These are phyloP conservation scores for Ogataea naganishii DNA, from an alignment of 805 yeast genomes.

Conservation along the genomic window DNA sequence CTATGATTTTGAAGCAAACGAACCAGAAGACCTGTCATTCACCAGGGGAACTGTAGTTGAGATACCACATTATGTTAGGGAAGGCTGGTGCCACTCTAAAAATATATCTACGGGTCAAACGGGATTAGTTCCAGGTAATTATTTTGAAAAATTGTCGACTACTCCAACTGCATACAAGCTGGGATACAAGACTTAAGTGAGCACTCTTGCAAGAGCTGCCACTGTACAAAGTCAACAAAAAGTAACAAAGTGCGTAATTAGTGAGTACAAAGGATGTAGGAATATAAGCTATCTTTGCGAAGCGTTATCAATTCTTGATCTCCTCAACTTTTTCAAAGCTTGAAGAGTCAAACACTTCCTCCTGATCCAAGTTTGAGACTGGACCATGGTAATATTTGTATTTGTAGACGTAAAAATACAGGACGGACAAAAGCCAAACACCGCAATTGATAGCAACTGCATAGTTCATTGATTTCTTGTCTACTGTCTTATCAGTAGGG, in stretches of 20 bases:
- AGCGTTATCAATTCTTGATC: not conserved
- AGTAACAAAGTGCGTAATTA: too few species aligned
- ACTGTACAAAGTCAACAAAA: too few species aligned
- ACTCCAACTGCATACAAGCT: slow-evolving; percentile 4
- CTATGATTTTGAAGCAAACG: slow-evolving; percentile 28
- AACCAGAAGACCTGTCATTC: slow-evolving; percentile 34
- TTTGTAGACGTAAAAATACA: slow-evolving; percentile 44
- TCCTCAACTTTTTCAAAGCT: not conserved
- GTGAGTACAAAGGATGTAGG: too few species aligned
- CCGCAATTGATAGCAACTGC: slow-evolving; percentile 57
- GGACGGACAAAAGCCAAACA: slow-evolving; percentile 42
- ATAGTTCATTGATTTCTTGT: slow-evolving; percentile 53
- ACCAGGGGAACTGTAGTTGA: slow-evolving; percentile 32
- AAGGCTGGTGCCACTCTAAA: slow-evolving; percentile 45
- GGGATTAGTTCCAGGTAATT: slow-evolving; percentile 41
- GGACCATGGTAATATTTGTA: slow-evolving; percentile 53
- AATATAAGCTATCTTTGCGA: not conserved
- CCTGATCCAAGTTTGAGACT: slow-evolving; percentile 10
- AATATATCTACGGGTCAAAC: slow-evolving; percentile 25
- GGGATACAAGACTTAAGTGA: slow-evolving; percentile 6
- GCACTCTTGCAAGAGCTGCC: too few species aligned
- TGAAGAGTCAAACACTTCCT: slow-evolving; percentile 6
- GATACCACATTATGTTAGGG: slow-evolving; percentile 26
- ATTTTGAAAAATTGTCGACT: slow-evolving; percentile 21
- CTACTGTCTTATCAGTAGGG: slow-evolving; percentile 37